These are phyloP conservation scores for Achaetomium macrosporum DNA, from an alignment of 2,329 filamentous ascomycete genomes.

Conservation along the genomic window DNA sequence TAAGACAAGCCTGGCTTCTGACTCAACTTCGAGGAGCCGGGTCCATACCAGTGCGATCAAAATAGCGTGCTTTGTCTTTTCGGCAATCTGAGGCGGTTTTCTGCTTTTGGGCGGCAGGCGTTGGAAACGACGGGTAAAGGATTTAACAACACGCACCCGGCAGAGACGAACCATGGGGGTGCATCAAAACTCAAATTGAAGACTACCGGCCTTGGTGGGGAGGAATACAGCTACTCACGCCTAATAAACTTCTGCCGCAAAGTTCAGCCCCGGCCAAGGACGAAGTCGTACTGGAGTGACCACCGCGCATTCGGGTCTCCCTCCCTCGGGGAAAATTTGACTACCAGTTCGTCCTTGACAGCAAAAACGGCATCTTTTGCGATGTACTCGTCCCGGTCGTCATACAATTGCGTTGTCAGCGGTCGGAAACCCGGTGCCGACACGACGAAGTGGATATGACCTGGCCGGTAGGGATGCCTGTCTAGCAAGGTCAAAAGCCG, in stretches of 20 bases:
- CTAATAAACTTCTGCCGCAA: neutral
- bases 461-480: slow-evolving; percentile 32
- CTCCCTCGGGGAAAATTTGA: slow-evolving; percentile 30
- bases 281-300: slow-evolving; percentile 32
- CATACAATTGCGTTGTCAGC: slow-evolving; percentile 67
- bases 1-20: slow-evolving; percentile 10
- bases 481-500: slow-evolving; percentile 31
- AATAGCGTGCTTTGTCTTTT: neutral
- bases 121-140: neutral
- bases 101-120: neutral
- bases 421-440: slow-evolving; percentile 52
- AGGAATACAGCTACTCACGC: neutral
- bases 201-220: neutral
- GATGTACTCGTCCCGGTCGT: slow-evolving; percentile 54
- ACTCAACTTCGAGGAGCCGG: neutral
- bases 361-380: slow-evolving; percentile 37
- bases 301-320: slow-evolving; percentile 28
- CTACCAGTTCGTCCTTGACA: slow-evolving; percentile 35
- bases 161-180: neutral
- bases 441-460: slow-evolving; percentile 36
- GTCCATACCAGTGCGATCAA: neutral
- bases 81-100: neutral
- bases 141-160: neutral
- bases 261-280: slow-evolving; percentile 28
- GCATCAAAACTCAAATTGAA: neutral